A percentile compares a stretch with the other conserved stretches of the same genome.
Evolutionary conservation across 345 rosid species (phyloP).

Genomic region (Lepidium africanum): DNA sequence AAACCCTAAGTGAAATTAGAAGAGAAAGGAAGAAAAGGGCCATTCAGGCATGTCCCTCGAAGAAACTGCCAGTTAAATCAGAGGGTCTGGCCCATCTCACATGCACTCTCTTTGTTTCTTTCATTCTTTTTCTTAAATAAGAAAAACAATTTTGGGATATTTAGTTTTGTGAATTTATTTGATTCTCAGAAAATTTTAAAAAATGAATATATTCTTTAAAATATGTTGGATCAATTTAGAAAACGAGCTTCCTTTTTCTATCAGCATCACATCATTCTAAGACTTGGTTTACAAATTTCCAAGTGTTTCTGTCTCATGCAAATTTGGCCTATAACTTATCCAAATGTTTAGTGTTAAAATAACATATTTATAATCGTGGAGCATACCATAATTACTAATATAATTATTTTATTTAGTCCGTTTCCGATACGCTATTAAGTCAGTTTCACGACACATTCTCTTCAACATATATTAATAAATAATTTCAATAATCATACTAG

Average conservation of each 20-base stretch:
- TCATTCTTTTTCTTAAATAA: background rate
- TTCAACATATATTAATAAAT: background rate
- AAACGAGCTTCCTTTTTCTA: constrained; percentile 4
- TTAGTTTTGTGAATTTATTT: background rate
- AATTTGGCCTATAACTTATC: constrained; percentile 22
- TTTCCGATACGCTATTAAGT: background rate
- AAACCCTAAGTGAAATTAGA: constrained; percentile 2
- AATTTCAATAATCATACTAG: background rate
- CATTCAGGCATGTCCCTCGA: constrained; percentile 31
- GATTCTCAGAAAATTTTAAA: background rate
- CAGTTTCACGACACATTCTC: background rate
- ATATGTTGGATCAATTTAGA: background rate
- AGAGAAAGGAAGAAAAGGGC: background rate
- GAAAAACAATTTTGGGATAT: background rate
- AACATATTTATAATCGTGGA: constrained; percentile 4
- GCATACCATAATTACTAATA: background rate
- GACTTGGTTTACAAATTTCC: constrained; percentile 9
- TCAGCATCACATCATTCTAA: constrained; percentile 26
- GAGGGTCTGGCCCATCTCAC: constrained; percentile 35
- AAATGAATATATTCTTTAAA: background rate
- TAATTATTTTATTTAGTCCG: background rate
- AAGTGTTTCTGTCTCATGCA: constrained; percentile 28
- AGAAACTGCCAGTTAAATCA: constrained; percentile 28
- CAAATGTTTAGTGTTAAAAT: constrained; percentile 17
- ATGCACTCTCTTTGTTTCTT: constrained; percentile 1